Evolutionary conservation across 768 basidiomycete species (phyloP).

Genomic region (Amanita pallidorosea): DNA sequence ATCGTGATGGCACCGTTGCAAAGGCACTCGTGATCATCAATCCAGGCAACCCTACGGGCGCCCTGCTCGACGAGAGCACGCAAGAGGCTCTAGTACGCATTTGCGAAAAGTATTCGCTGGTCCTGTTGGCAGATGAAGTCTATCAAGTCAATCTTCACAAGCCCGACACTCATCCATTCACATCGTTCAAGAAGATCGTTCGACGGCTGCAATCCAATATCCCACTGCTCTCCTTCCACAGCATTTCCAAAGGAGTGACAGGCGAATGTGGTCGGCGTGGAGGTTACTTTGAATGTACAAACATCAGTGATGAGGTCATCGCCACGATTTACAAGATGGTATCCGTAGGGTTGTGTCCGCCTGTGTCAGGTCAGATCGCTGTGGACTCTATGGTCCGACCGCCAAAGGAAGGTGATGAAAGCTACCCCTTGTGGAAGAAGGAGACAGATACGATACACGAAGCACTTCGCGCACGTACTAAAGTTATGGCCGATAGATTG

Average conservation of each 20-base stretch:
- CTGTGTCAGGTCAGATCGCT: constrained; percentile 84
- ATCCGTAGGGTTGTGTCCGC: constrained; percentile 81
- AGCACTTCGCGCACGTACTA: constrained; percentile 60
- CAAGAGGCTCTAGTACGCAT: constrained; percentile 71
- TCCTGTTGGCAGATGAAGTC: constrained; percentile 96
- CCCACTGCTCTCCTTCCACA: constrained; percentile 92
- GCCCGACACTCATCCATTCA: constrained; percentile 59
- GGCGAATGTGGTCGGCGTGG: constrained; percentile 98
- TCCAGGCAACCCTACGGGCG: constrained; percentile 96
- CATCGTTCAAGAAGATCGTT: constrained; percentile 89
- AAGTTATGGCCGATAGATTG: constrained; percentile 68
- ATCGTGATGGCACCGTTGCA: constrained; percentile 46
- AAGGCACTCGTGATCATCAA: constrained; percentile 96
- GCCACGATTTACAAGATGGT: constrained; percentile 97
- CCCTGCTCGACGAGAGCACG: constrained; percentile 60
- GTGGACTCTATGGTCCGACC: constrained; percentile 93
- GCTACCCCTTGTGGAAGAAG: constrained; percentile 68
- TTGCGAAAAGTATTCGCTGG: constrained; percentile 76
- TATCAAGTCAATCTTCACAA: constrained; percentile 91
- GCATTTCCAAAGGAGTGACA: constrained; percentile 90
- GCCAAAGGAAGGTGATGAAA: constrained; percentile 63
- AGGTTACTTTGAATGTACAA: constrained; percentile 90
- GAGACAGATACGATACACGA: constrained; percentile 78
- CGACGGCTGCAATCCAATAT: constrained; percentile 54
- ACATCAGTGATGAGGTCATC: constrained; percentile 65